These are phyloP conservation scores for Triticum aestivum DNA, from an alignment of 176 grass and related monocot species.

Conservation along the genomic window DNA sequence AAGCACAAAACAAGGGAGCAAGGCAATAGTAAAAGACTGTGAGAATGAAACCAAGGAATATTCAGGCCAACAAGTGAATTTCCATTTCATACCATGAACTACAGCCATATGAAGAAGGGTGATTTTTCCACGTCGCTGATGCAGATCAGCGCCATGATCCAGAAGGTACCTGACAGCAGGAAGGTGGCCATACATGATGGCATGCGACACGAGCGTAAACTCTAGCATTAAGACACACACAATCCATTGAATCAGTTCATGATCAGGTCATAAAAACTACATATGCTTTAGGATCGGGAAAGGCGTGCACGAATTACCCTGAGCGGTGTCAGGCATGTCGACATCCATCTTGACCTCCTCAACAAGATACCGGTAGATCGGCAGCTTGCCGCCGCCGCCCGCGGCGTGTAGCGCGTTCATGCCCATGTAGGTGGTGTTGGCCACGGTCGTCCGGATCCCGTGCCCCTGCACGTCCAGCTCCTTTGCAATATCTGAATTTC, in stretches of 20 bases:
- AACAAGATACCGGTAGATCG: neutral
- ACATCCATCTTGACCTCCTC: conserved; percentile 17
- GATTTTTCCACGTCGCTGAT: neutral
- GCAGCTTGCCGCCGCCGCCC: neutral
- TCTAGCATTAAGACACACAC: neutral
- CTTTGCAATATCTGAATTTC: conserved; percentile 13
- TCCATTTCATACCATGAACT: neutral
- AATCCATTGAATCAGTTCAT: neutral
- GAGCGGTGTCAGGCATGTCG: neutral
- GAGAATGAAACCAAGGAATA: neutral
- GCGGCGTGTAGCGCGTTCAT: neutral
- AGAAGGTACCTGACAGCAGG: conserved; percentile 18
- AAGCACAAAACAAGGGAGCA: neutral
- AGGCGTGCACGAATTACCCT: neutral
- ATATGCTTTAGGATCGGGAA: neutral
- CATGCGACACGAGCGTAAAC: neutral
- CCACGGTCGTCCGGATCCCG: conserved; percentile 1
- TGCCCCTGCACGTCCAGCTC: conserved; percentile 16
- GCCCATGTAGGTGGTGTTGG: conserved; percentile 10
- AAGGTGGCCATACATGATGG: neutral
- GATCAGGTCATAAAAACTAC: neutral
- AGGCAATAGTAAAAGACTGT: neutral
- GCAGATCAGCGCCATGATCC: conserved; percentile 34
- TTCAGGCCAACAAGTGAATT: neutral
- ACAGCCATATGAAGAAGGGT: conserved; percentile 5